Evolutionary conservation across 2,329 filamentous ascomycete genomes (phyloP).

Genomic region (Fusarium sarcochroum): DNA sequence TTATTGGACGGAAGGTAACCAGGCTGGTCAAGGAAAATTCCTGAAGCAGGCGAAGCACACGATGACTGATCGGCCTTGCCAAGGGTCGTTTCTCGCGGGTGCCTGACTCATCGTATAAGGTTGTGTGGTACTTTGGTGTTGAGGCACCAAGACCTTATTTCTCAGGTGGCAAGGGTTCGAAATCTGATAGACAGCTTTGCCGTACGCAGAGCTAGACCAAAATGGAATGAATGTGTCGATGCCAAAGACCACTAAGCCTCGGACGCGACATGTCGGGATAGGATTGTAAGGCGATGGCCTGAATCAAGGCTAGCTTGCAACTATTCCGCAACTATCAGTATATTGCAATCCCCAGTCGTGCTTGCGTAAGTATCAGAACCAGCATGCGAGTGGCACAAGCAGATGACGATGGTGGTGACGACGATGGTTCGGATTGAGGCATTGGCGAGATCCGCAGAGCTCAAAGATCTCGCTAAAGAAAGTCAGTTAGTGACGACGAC

Average conservation of each 20-base stretch:
- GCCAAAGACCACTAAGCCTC: conserved; percentile 11
- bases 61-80: conserved; percentile 28
- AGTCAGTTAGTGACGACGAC: not conserved
- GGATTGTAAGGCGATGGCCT: not conserved
- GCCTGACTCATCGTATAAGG: conserved; percentile 38
- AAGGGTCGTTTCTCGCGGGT: conserved; percentile 10
- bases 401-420: conserved; percentile 42
- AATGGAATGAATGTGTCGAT: not conserved
- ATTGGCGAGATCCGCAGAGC: conserved; percentile 28
- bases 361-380: conserved; percentile 31
- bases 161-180: conserved; percentile 15
- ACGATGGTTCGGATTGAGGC: conserved; percentile 25
- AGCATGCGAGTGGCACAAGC: conserved; percentile 38
- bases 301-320: conserved; percentile 7
- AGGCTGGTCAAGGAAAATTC: conserved; percentile 11
- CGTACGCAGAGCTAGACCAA: not conserved
- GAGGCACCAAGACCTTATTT: conserved; percentile 31
- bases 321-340: conserved; percentile 8
- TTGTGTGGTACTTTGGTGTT: conserved; percentile 17
- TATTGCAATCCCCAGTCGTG: conserved; percentile 1
- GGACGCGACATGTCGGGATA: not conserved
- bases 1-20: conserved; percentile 25
- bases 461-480: conserved; percentile 9
- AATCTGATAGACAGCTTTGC: conserved; percentile 32
- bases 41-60: conserved; percentile 11